Base-by-base conservation (phyloP, 805 yeast genomes). In the Scheffersomyces lignosus region DNA sequence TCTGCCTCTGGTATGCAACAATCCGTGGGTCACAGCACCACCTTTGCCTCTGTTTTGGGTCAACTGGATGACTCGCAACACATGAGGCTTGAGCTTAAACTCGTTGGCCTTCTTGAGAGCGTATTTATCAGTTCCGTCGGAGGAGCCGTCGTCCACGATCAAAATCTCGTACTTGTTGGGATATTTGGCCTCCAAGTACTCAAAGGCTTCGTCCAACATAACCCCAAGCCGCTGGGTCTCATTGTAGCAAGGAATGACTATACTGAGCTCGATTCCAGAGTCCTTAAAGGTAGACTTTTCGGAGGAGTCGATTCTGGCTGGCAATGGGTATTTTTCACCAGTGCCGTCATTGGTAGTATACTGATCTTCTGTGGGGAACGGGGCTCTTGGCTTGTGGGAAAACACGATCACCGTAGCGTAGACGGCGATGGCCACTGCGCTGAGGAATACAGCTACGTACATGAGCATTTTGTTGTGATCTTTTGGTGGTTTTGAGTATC, bases 11-110 rank as follows among this genome's bases (percentile, higher is more conserved):
- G 82, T 66, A 51, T 79, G 80, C 49, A 82, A 76, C 59, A 93
- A 64, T 5, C 99, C 99, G 60, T 91, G 97, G 13, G 95, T 80
- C 0, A 93, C 98, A 0, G 98, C 99, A 9, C 98, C 96, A 24
- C 74, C 74, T 64, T 91, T 91, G 17, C 99, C 99, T 51, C 99
- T 74, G 59, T 93, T 93, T 44, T 77, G 60, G 16, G 63, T 77
- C 44, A 93, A 71, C 47, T 72, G 73, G n/a, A 87, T 71, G 29
- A 87, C 89, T 48, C 91, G 71, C 52, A 93, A 51, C 36, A 73
- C 73, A 33, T 80, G 84, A 0, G 87, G 81, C 25, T 57, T 40
- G 25, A 81, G 58, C 3, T 67, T 57, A 42, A 73, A 71, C 31
- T 74, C 65, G 5, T 54, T 45, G 5, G 81, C 81, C 58, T 84